These are phyloP conservation scores for Dioscorea zingiberensis DNA, from an alignment of 106 monocot species.

Conservation along the genomic window DNA sequence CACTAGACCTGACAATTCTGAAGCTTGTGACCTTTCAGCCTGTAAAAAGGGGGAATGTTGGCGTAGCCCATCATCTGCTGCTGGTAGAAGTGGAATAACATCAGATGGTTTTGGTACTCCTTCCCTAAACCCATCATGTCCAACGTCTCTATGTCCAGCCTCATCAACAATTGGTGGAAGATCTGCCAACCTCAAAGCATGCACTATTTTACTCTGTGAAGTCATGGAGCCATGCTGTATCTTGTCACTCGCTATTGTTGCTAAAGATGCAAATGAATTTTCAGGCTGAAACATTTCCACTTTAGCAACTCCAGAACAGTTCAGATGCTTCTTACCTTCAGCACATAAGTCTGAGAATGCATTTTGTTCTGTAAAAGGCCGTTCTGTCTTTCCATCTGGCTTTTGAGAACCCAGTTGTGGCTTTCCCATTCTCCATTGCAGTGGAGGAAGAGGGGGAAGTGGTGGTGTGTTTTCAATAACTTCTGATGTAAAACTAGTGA, in stretches of 20 bases:
- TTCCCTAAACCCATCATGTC: neutral
- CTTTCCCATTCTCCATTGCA: constrained; percentile 86
- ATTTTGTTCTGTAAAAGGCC: constrained; percentile 1
- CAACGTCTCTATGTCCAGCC: neutral
- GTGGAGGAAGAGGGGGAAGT: constrained; percentile 79
- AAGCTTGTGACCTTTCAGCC: constrained; percentile 1
- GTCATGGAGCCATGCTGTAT: constrained; percentile 3
- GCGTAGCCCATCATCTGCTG: neutral
- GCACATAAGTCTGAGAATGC: neutral
- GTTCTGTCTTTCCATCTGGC: constrained; percentile 9
- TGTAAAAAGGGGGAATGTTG: neutral
- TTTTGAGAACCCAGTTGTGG: constrained; percentile 21
- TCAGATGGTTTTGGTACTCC: neutral
- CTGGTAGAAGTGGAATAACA: neutral
- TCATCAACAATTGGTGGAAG: constrained; percentile 25
- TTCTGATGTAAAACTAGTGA: constrained; percentile 10
- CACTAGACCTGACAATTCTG: neutral
- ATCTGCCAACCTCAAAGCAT: constrained; percentile 20
- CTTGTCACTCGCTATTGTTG: constrained; percentile 2
- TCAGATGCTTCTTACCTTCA: constrained; percentile 8
- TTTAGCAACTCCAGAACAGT: constrained; percentile 5
- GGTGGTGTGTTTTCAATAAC: constrained; percentile 55
- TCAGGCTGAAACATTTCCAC: constrained; percentile 9
- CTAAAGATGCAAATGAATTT: constrained; percentile 6
- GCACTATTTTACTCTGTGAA: constrained; percentile 10